These are phyloP conservation scores for Heterococcus sp. DNA, from an alignment of 108 stramenopile species.

Conservation along the genomic window DNA sequence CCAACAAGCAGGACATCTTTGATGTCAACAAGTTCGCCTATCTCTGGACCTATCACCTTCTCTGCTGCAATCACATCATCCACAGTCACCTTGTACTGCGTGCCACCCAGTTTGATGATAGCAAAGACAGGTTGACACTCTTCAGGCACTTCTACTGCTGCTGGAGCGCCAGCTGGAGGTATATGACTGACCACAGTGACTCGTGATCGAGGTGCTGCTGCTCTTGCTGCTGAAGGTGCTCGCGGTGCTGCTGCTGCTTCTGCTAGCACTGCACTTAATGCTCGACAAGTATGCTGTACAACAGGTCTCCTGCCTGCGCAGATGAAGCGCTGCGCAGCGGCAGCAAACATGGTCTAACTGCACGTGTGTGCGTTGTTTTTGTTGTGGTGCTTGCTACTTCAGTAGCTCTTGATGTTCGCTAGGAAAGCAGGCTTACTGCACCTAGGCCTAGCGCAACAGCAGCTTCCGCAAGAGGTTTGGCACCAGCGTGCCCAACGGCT, in stretches of 20 bases:
- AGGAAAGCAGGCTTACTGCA: too few relatives aligned
- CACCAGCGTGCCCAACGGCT: too few relatives aligned
- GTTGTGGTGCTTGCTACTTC: not conserved
- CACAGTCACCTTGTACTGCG: conserved; percentile 37
- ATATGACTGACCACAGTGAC: not conserved
- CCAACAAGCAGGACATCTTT: conserved; percentile 36
- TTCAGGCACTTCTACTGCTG: not conserved
- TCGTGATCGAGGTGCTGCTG: conserved; percentile 3
- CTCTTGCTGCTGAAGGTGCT: not conserved
- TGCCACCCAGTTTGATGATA: conserved; percentile 26
- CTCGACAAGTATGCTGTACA: not conserved
- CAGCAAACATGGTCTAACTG: too few relatives aligned
- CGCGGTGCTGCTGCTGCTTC: not conserved
- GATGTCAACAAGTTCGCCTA: conserved; percentile 14
- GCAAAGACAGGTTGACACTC: conserved; percentile 21
- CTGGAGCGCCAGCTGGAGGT: not conserved
- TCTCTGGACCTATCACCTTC: conserved; percentile 16
- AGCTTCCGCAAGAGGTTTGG: too few relatives aligned
- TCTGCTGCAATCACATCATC: conserved; percentile 37
- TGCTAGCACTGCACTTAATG: not conserved
- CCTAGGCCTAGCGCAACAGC: too few relatives aligned
- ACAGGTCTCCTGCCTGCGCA: not conserved
- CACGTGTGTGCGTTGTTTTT: too few relatives aligned
- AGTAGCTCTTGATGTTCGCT: too few relatives aligned
- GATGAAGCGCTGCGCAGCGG: not conserved